phyloP scores from a whole-genome alignment of 2,329 filamentous ascomycete genomes.

The Hymenoscyphus repandus region DNA sequence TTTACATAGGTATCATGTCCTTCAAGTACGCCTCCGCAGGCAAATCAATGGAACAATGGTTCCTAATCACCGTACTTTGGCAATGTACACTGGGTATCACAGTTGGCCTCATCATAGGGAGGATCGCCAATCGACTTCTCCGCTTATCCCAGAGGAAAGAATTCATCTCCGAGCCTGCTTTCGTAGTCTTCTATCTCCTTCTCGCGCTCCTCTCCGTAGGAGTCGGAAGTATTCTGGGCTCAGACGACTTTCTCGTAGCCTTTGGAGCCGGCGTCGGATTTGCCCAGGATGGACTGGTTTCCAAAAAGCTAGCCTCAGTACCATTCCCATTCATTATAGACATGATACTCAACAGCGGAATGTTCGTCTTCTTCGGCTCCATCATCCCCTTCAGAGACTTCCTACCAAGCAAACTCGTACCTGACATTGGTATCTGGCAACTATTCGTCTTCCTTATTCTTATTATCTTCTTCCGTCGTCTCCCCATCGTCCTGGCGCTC shows the following conservation, averaged over 20 bases:
- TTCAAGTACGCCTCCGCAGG: slow-evolving; percentile 35
- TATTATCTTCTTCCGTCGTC: slow-evolving; percentile 46
- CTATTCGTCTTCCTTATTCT: slow-evolving; percentile 42
- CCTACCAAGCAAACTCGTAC: slow-evolving; percentile 34
- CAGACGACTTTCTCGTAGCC: slow-evolving; percentile 51
- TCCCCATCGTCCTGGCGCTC: slow-evolving; percentile 44
- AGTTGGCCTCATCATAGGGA: slow-evolving; percentile 43
- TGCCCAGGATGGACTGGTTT: slow-evolving; percentile 48
- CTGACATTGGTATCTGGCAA: slow-evolving; percentile 34
- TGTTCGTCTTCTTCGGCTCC: slow-evolving; percentile 52
- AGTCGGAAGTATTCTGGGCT: slow-evolving; percentile 44
- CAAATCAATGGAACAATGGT: slow-evolving; percentile 43
- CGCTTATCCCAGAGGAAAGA: slow-evolving; percentile 39
- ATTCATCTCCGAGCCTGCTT: slow-evolving; percentile 44
- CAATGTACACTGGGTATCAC: slow-evolving; percentile 45
- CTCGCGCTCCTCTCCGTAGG: slow-evolving; percentile 47
- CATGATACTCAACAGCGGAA: slow-evolving; percentile 46
- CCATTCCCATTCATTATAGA: slow-evolving; percentile 46
- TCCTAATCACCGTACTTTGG: slow-evolving; percentile 49
- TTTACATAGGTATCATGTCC: slow-evolving; percentile 46
- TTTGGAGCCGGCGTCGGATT: slow-evolving; percentile 52
- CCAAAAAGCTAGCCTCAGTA: slow-evolving; percentile 40
- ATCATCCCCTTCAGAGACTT: slow-evolving; percentile 48
- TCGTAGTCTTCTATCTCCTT: slow-evolving; percentile 51
- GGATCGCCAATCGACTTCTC: slow-evolving; percentile 41